Evolutionary conservation across 345 rosid species (phyloP).

Genomic region (Lenwebbia sp.): DNA sequence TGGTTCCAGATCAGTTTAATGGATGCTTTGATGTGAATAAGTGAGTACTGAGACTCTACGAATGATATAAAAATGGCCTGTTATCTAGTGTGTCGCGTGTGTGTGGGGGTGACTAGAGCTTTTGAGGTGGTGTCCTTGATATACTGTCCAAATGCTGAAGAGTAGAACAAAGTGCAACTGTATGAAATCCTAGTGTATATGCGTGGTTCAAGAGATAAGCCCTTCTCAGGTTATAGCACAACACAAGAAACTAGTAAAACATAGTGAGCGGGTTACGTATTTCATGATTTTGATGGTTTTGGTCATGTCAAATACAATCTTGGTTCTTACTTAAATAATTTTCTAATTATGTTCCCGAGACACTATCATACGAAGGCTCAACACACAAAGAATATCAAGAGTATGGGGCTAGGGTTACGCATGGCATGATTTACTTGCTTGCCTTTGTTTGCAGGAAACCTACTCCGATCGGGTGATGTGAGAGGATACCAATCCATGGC

Average conservation of each 20-base stretch:
- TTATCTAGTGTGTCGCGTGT: not conserved
- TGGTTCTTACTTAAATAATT: not conserved
- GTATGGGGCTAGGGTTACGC: not conserved
- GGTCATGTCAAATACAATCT: not conserved
- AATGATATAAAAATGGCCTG: not conserved
- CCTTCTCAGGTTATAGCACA: not conserved
- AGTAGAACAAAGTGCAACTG: not conserved
- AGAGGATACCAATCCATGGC: conserved; percentile 98
- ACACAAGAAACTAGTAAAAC: not conserved
- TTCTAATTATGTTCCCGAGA: not conserved
- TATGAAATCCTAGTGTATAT: not conserved
- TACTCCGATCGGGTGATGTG: conserved; percentile 77
- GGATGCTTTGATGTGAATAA: not conserved
- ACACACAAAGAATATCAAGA: not conserved
- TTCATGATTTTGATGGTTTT: not conserved
- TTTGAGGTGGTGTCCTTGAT: not conserved
- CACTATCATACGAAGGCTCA: not conserved
- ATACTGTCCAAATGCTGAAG: not conserved
- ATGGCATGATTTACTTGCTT: not conserved
- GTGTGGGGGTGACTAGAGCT: not conserved
- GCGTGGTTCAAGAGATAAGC: not conserved
- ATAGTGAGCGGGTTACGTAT: rapidly evolving
- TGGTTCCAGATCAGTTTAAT: not conserved
- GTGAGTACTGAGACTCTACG: not conserved
- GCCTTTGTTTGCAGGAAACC: conserved; percentile 50